Evolutionary conservation across 805 yeast genomes (phyloP).

Genomic region (Saccharomycopsis schoenii): DNA sequence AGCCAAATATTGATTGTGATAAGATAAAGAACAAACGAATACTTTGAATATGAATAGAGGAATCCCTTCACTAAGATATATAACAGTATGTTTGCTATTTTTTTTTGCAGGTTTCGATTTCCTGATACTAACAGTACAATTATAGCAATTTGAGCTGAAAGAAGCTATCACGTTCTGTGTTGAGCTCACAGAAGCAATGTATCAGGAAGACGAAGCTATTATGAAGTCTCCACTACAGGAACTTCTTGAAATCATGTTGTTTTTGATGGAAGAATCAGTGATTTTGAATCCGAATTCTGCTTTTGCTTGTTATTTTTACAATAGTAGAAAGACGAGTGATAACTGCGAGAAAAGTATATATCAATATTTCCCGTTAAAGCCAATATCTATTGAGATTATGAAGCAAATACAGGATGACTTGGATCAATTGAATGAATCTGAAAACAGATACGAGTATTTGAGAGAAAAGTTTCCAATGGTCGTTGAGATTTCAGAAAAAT

Average conservation of each 20-base stretch:
- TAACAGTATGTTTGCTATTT: background rate
- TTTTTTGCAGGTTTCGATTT: background rate
- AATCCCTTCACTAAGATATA: background rate
- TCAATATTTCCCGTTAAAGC: slow-evolving; percentile 41
- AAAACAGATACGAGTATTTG: slow-evolving; percentile 8
- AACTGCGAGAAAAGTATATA: slow-evolving; percentile 35
- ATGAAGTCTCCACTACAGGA: slow-evolving; percentile 37
- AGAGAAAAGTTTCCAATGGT: slow-evolving; percentile 25
- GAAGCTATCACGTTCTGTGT: slow-evolving; percentile 59
- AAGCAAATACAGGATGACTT: slow-evolving; percentile 45
- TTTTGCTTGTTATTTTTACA: slow-evolving; percentile 61
- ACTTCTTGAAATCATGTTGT: slow-evolving; percentile 47
- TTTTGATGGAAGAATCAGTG: slow-evolving; percentile 56
- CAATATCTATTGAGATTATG: slow-evolving; percentile 48
- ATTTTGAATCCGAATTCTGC: slow-evolving; percentile 61
- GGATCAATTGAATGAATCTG: slow-evolving; percentile 17
- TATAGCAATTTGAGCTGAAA: slow-evolving; percentile 37
- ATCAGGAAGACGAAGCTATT: slow-evolving; percentile 25
- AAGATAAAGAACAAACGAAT: background rate
- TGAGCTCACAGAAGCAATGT: slow-evolving; percentile 43
- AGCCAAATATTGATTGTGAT: background rate
- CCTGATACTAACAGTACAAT: background rate
- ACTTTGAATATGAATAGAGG: background rate
- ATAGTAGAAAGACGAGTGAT: slow-evolving; percentile 31
- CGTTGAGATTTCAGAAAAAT: slow-evolving; percentile 20